A percentile compares a stretch with the other conserved stretches of the same genome.
phyloP scores from a whole-genome alignment of 2,329 filamentous ascomycete genomes.

The Dryadomyces quercivorus region DNA sequence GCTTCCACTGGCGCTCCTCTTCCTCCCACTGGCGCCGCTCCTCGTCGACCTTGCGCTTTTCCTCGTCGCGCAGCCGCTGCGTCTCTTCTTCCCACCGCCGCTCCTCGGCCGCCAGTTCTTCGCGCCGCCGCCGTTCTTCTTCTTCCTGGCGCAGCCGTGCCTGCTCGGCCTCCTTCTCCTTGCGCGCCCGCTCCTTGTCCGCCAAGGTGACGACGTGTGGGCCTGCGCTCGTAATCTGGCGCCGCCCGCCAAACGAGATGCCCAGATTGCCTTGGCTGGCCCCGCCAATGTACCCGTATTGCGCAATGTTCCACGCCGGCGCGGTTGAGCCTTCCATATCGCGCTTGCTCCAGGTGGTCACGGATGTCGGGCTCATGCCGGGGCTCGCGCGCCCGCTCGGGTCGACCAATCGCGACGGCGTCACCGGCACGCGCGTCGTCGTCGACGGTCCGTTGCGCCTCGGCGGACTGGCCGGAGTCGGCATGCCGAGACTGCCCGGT shows the following conservation, averaged over 20 bases:
- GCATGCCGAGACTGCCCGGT: neutral
- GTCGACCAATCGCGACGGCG: conserved; percentile 34
- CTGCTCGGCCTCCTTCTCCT: conserved; percentile 43
- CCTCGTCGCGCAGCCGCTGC: conserved; percentile 43
- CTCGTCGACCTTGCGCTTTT: conserved; percentile 45
- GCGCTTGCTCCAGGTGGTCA: conserved; percentile 86
- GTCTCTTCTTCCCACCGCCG: conserved; percentile 43
- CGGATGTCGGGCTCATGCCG: conserved; percentile 41
- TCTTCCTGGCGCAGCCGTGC: conserved; percentile 41
- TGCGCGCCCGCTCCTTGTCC: conserved; percentile 65
- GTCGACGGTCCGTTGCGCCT: conserved; percentile 9
- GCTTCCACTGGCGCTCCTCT: conserved; percentile 63
- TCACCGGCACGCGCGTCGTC: conserved; percentile 26
- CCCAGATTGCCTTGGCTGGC: conserved; percentile 93
- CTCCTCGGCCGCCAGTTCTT: conserved; percentile 36
- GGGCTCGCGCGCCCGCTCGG: conserved; percentile 41
- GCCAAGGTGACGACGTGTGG: conserved; percentile 70
- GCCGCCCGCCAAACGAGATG: conserved; percentile 78
- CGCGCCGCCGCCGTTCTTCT: conserved; percentile 26
- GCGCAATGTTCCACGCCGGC: conserved; percentile 96
- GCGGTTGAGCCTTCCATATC: conserved; percentile 68
- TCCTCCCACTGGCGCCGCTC: conserved; percentile 62
- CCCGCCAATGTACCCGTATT: conserved; percentile 97
- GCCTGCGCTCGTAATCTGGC: conserved; percentile 79
- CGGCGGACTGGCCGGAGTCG: neutral